These are phyloP conservation scores for Leccinum boreale DNA, from an alignment of 768 basidiomycete species.

Conservation along the genomic window DNA sequence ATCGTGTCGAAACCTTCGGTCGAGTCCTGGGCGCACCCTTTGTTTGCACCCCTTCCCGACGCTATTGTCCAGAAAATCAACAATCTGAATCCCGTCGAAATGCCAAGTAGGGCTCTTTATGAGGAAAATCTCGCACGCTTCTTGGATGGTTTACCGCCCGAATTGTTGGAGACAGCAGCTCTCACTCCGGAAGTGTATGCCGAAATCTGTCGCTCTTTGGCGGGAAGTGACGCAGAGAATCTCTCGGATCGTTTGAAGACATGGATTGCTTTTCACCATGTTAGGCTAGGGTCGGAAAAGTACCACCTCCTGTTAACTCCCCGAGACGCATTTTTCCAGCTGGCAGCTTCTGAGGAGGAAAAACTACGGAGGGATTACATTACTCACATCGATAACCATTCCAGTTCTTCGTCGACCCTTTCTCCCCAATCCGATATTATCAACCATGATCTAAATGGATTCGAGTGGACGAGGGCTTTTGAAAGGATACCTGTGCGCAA, in stretches of 20 bases:
- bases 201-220: constrained; percentile 46
- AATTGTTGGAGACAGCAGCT: constrained; percentile 58
- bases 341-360: constrained; percentile 49
- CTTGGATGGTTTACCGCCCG: constrained; percentile 46
- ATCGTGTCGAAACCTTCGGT: constrained; percentile 40
- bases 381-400: constrained; percentile 32
- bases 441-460: constrained; percentile 26
- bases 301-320: constrained; percentile 57
- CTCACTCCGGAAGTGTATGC: constrained; percentile 55
- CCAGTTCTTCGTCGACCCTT: constrained; percentile 1
- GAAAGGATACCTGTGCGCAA: constrained; percentile 62
- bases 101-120: constrained; percentile 55
- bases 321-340: constrained; percentile 54
- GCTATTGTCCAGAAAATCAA: constrained; percentile 52
- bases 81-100: constrained; percentile 51
- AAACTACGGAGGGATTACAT: constrained; percentile 46
- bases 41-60: constrained; percentile 60
- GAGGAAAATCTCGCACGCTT: constrained; percentile 50
- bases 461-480: constrained; percentile 40
- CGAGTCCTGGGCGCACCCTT: constrained; percentile 57
- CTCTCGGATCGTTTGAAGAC: constrained; percentile 43
- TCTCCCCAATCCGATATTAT: constrained; percentile 19
- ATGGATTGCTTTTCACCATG: constrained; percentile 60
- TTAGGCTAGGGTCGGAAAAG: constrained; percentile 58
- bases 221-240: constrained; percentile 29